Conservation (phyloP, 1,284 basidiomycete genomes). For the Paramarasmius palmivorus region DNA sequence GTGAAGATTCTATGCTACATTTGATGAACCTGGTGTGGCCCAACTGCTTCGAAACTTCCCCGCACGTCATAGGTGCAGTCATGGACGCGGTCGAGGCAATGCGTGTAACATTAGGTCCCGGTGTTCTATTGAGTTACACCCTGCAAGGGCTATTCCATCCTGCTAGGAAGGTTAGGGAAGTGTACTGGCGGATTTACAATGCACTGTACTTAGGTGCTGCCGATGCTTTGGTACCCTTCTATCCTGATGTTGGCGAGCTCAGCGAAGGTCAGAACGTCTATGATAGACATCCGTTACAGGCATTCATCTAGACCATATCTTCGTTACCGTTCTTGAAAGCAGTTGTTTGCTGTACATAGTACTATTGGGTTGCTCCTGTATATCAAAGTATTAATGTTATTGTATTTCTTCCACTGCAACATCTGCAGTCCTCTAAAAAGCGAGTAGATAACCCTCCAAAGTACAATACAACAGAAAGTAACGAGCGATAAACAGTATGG, state of each 20-base stretch:
- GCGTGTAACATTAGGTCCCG: slow-evolving; percentile 93
- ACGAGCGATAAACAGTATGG: not conserved
- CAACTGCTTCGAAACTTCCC: slow-evolving; percentile 97
- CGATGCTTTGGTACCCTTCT: slow-evolving; percentile 93
- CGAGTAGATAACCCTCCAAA: not conserved
- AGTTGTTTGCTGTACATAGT: not conserved
- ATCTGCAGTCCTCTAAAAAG: not conserved
- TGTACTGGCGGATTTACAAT: slow-evolving; percentile 94
- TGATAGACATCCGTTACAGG: slow-evolving; percentile 81
- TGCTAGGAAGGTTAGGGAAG: slow-evolving; percentile 94
- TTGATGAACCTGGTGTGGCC: slow-evolving; percentile 99
- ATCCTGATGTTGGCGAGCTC: slow-evolving; percentile 85
- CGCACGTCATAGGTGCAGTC: slow-evolving; percentile 96
- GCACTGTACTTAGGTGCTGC: slow-evolving; percentile 85
- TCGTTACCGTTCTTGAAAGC: not conserved
- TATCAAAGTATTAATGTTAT: not conserved
- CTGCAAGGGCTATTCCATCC: slow-evolving; percentile 96
- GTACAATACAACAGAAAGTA: slow-evolving; percentile 1
- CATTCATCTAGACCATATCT: slow-evolving; percentile 59
- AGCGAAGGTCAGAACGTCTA: slow-evolving; percentile 89
- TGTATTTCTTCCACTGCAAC: not conserved
- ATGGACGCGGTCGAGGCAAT: slow-evolving; percentile 98
- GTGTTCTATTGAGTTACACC: slow-evolving; percentile 87
- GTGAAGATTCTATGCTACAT: slow-evolving; percentile 97
- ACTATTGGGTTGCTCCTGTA: not conserved